Conservation (phyloP, 768 basidiomycete species). For the Pulveroboletus sp. region DNA sequence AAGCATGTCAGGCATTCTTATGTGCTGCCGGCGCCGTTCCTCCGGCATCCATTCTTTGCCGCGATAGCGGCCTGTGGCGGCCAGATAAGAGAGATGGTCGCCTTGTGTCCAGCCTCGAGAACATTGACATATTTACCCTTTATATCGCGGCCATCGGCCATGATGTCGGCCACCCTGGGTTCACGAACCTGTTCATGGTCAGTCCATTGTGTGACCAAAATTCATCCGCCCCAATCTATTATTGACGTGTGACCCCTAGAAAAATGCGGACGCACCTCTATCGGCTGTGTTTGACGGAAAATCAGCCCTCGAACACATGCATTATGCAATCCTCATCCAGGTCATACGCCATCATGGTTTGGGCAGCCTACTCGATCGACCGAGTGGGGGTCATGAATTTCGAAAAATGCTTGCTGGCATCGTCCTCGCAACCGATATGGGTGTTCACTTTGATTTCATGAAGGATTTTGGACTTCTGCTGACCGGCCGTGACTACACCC, state of each 20-base stretch:
- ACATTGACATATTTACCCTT: conserved; percentile 76
- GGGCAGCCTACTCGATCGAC: conserved; percentile 58
- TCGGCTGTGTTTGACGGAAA: conserved; percentile 85
- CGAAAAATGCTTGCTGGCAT: conserved; percentile 74
- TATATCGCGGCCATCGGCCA: conserved; percentile 94
- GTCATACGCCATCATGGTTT: conserved; percentile 80
- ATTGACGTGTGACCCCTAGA: conserved; percentile 41
- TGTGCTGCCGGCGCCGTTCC: conserved; percentile 77
- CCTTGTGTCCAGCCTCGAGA: conserved; percentile 41
- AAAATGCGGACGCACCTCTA: conserved; percentile 89
- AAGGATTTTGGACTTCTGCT: conserved; percentile 51
- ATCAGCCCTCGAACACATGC: conserved; percentile 90
- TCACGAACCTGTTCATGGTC: conserved; percentile 93
- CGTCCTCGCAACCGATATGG: conserved; percentile 94
- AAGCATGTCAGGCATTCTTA: conserved; percentile 86
- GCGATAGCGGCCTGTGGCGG: conserved; percentile 33
- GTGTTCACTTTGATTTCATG: conserved; percentile 85
- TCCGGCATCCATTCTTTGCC: conserved; percentile 54
- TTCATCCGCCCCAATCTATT: not conserved
- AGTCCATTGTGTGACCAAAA: conserved; percentile 24
- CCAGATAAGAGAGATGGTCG: conserved; percentile 36
- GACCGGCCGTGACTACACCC: conserved; percentile 34
- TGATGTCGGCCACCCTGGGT: conserved; percentile 95
- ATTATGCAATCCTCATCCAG: conserved; percentile 74
- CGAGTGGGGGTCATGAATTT: conserved; percentile 42